phyloP scores from a whole-genome alignment of 2,329 filamentous ascomycete species.

The Alternaria viburni region DNA sequence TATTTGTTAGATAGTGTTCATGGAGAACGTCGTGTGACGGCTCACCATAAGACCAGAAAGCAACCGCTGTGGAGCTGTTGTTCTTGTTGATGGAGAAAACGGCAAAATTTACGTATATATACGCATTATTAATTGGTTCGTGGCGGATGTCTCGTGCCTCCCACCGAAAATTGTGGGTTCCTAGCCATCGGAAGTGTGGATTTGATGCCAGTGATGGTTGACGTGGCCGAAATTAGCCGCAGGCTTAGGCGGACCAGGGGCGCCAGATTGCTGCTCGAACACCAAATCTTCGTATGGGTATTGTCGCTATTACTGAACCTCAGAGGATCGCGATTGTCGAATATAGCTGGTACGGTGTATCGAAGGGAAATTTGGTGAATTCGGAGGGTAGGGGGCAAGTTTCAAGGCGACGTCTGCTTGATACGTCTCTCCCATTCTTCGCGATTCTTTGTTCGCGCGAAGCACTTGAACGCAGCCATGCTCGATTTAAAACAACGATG shows the following conservation, averaged over 20 bases:
- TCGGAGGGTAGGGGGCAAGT: neutral
- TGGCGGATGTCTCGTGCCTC: no score
- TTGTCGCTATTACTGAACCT: no score
- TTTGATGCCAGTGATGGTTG: neutral
- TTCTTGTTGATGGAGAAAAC: neutral
- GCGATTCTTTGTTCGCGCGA: neutral
- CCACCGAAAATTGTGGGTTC: neutral
- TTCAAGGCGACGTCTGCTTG: no score
- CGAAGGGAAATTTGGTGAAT: neutral
- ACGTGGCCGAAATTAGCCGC: neutral
- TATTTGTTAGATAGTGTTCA: no score
- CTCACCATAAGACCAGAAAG: slow-evolving; percentile 41
- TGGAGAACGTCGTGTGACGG: no score
- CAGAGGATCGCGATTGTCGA: no score
- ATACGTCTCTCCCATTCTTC: neutral
- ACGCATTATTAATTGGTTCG: no score
- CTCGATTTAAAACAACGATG: neutral
- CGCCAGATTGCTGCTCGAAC: neutral
- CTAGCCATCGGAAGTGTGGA: neutral
- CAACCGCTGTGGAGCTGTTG: neutral
- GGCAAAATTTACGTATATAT: no score
- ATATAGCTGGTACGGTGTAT: no score
- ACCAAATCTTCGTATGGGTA: neutral
- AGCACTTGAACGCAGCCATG: neutral
- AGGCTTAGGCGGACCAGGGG: neutral